Conservation (phyloP, 495 filamentous ascomycete genomes). For the Collariella sp. region DNA sequence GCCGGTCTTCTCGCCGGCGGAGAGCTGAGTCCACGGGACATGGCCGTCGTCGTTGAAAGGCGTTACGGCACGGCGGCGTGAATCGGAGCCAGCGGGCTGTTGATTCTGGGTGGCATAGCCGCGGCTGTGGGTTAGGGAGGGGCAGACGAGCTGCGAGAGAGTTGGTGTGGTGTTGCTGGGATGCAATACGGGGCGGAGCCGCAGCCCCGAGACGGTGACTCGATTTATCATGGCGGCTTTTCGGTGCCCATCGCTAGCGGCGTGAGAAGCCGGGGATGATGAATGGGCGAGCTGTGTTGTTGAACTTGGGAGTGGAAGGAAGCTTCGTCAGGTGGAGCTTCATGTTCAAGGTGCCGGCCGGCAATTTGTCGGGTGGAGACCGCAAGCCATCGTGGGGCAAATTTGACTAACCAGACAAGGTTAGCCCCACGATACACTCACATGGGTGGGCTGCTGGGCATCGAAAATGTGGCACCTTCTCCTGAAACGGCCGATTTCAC, state of each 20-base stretch:
- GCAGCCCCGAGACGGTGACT: slow-evolving; percentile 13
- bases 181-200: slow-evolving; percentile 3
- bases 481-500: slow-evolving; percentile 19
- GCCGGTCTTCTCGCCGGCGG: slow-evolving; percentile 64
- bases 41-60: slow-evolving; percentile 74
- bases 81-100: slow-evolving; percentile 2
- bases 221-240: slow-evolving; percentile 23
- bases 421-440: slow-evolving; percentile 24
- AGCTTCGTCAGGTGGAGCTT: background rate
- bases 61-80: slow-evolving; percentile 50
- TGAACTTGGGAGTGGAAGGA: background rate
- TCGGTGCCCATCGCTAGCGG: slow-evolving; percentile 21
- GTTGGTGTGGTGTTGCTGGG: background rate
- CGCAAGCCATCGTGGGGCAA: slow-evolving; percentile 7
- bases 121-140: slow-evolving; percentile 11
- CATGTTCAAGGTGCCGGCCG: slow-evolving; percentile 13
- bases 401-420: slow-evolving; percentile 7
- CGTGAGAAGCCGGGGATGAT: slow-evolving; percentile 6
- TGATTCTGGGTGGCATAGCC: slow-evolving; percentile 29
- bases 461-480: slow-evolving; percentile 22
- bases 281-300: background rate
- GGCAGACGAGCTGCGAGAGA: background rate
- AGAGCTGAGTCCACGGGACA: slow-evolving; percentile 72
- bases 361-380: slow-evolving; percentile 20
- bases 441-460: slow-evolving; percentile 20